Evolutionary conservation across 768 basidiomycete genomes (phyloP), one percentile per base, ranked within the genome.

Genomic region (Pulveroboletus sp.): DNA sequence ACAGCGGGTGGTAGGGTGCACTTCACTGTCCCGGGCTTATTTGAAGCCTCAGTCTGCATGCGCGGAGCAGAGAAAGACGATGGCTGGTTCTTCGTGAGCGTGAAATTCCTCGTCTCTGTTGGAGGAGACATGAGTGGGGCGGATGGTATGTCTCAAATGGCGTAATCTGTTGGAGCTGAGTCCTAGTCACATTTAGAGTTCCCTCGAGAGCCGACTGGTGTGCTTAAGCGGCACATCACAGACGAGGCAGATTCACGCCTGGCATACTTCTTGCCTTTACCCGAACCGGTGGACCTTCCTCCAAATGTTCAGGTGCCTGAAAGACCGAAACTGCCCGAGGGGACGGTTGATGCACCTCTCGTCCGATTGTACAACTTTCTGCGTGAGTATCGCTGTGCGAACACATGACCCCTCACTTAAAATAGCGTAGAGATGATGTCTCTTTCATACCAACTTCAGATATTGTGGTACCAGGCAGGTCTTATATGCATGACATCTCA

Each of bases 371-470:
- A 80, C 69, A 95, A 94, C 58, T 89, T 95, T 57, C 74, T 97
- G 32, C 92, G 93, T 95, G 66, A 61, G 91, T 67, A 59, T 5
- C 42, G 14, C 44, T 33, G 39, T 15, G 26, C 11, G 1, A 26
- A 21, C 21, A 18, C 12, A 31, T 7, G 12, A 43, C 6, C 6
- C 14, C 24, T 37, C 17, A 18, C 46, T 57, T 21, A 57, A 9
- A 15, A 9, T 44, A 39, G 8, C 5, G 8, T 54, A 94, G 92
- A 93, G 64, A 86, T 90, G 75, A 89, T 93, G 81, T 89, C 91
- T 1, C 68, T 96, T 51, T 86, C 89, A 2, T 96, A 96, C 68
- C 93, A 95, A 60, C 76, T 97, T 14, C 94, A 93, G 67, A 87
- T 93, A 54, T 67, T 97, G 42, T 84, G 83, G 77, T 87, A 83